Conservation (phyloP, 495 filamentous ascomycete species). For the Venustampulla echinocandica region DNA sequence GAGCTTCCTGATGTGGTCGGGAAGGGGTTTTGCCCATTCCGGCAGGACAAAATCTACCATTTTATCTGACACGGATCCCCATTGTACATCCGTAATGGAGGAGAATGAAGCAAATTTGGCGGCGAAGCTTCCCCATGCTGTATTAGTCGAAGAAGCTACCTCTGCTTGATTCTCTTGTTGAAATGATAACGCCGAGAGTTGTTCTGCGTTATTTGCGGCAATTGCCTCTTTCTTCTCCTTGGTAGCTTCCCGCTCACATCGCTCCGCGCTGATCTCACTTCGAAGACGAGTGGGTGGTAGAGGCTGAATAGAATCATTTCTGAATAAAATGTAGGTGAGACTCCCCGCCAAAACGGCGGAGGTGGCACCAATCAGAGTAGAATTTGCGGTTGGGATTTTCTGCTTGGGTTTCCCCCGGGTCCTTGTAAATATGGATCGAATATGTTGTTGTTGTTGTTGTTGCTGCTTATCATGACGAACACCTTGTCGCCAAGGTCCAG, state of each 20-base stretch:
- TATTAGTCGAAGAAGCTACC: constrained; percentile 13
- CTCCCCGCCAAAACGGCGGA: constrained; percentile 6
- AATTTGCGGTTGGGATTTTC: constrained; percentile 10
- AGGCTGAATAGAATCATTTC: constrained; percentile 16
- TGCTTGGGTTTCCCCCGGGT: constrained; percentile 3
- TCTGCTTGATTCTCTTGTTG: constrained; percentile 1
- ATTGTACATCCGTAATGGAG: constrained; percentile 42
- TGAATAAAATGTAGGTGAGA: constrained; percentile 18
- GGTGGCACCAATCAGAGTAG: constrained; percentile 10
- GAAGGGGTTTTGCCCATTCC: constrained; percentile 70
- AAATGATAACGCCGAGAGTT: constrained; percentile 10
- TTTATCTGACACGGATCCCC: constrained; percentile 52
- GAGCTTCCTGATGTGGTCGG: constrained; percentile 71
- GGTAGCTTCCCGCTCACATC: constrained; percentile 2
- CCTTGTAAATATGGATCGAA: constrained; percentile 13
- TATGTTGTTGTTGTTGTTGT: background rate
- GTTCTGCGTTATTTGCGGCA: constrained; percentile 10
- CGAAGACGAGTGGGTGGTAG: constrained; percentile 19
- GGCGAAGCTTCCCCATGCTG: constrained; percentile 53
- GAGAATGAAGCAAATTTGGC: constrained; percentile 51
- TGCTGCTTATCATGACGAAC: background rate
- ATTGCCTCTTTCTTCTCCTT: constrained; percentile 11
- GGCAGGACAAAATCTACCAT: constrained; percentile 66
- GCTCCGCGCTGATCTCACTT: constrained; percentile 9
- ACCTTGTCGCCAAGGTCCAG: background rate